Percentiles rank a stretch among this genome's conserved stretches.
Conservation (phyloP, 2,329 filamentous ascomycete genomes). For the Aspergillus tubingensis region DNA sequence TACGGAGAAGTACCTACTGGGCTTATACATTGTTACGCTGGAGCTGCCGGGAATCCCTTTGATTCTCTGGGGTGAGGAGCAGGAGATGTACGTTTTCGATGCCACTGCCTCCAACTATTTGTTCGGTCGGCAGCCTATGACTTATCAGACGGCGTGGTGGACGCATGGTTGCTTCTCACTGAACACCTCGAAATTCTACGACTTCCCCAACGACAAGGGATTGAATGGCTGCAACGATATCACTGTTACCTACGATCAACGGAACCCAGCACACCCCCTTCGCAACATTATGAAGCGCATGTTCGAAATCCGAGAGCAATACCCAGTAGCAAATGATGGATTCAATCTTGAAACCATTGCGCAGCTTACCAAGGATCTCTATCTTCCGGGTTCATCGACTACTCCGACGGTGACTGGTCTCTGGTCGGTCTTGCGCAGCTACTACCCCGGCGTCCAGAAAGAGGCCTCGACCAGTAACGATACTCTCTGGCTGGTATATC, state of each 20-base stretch:
- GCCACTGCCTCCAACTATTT: slow-evolving; percentile 65
- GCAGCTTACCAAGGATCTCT: slow-evolving; percentile 54
- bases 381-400: slow-evolving; percentile 53
- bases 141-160: slow-evolving; percentile 62
- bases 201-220: slow-evolving; percentile 58
- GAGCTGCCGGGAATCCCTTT: slow-evolving; percentile 62
- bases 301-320: slow-evolving; percentile 59
- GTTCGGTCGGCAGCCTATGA: slow-evolving; percentile 64
- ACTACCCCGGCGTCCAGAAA: slow-evolving; percentile 53
- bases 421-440: slow-evolving; percentile 59
- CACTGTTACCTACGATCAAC: slow-evolving; percentile 59
- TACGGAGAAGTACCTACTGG: slow-evolving; percentile 57
- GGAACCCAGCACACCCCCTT: slow-evolving; percentile 62
- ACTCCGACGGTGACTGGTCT: slow-evolving; percentile 58
- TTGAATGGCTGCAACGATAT: slow-evolving; percentile 58
- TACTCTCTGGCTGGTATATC: slow-evolving; percentile 46
- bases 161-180: slow-evolving; percentile 63
- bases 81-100: slow-evolving; percentile 63
- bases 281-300: slow-evolving; percentile 62
- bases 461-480: slow-evolving; percentile 45
- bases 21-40: slow-evolving; percentile 59
- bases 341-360: slow-evolving; percentile 57
- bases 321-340: slow-evolving; percentile 60
- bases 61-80: slow-evolving; percentile 67
- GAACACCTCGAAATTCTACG: slow-evolving; percentile 56